Percentiles rank a stretch among this genome's conserved stretches.
These are phyloP conservation scores for Epicoccum sorghinum DNA, from an alignment of 2,329 filamentous ascomycete genomes.

Conservation along the genomic window DNA sequence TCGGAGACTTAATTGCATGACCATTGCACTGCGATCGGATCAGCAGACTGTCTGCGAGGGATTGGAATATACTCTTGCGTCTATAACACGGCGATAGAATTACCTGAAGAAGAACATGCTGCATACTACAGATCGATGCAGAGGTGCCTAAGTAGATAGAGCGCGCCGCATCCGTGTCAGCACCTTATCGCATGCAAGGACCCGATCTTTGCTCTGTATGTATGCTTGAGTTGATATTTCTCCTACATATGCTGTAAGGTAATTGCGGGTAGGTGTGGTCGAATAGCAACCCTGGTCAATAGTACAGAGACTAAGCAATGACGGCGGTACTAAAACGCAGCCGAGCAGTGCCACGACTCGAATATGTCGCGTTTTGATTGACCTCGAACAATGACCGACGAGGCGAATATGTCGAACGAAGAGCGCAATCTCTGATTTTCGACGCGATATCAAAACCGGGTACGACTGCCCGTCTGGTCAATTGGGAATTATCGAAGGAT, in stretches of 20 bases:
- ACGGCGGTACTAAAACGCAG: slow-evolving; percentile 1
- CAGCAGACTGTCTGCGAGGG: too few species aligned
- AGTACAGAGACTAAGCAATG: slow-evolving; percentile 6
- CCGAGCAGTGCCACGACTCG: slow-evolving; percentile 9
- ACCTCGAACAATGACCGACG: neutral
- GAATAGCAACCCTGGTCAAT: slow-evolving; percentile 3
- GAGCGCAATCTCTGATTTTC: slow-evolving; percentile 5
- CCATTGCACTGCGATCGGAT: too few species aligned
- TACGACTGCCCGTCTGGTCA: slow-evolving; percentile 9
- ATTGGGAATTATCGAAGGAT: slow-evolving; percentile 14
- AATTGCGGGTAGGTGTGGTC: slow-evolving; percentile 6
- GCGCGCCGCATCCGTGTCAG: slow-evolving; percentile 1
- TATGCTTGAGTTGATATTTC: neutral
- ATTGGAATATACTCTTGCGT: neutral
- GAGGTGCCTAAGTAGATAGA: neutral
- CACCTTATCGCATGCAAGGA: slow-evolving; percentile 10
- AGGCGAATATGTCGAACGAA: slow-evolving; percentile 3
- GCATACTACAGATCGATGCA: neutral
- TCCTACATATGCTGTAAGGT: slow-evolving; percentile 10
- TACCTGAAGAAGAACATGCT: neutral
- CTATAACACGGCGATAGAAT: neutral
- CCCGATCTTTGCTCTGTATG: slow-evolving; percentile 1
- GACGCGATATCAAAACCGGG: slow-evolving; percentile 1
- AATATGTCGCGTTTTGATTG: slow-evolving; percentile 17
- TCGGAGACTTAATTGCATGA: too few species aligned